phyloP scores from a whole-genome alignment of 352 stramenopile species.

The Globisporangium lucens region DNA sequence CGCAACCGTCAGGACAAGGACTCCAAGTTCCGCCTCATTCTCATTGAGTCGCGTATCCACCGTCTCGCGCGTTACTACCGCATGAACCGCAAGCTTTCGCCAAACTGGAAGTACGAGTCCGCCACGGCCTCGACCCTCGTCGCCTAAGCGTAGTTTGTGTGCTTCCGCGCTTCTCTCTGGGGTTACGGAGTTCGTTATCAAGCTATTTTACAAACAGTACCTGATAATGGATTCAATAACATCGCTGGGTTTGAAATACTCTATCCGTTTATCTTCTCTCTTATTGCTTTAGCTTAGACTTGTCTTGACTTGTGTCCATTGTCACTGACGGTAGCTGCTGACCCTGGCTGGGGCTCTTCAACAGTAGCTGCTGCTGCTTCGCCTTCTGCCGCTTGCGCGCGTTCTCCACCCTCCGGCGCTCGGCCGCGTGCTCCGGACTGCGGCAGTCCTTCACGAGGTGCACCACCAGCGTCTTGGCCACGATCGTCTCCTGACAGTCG shows the following conservation, averaged over 20 bases:
- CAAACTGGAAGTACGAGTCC: conserved; percentile 99
- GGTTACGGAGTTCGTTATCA: conserved; percentile 12
- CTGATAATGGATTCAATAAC: conserved; percentile 14
- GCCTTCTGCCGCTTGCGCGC: conserved; percentile 14
- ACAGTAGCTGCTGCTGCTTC: background rate
- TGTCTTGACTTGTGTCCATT: background rate
- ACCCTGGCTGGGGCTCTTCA: background rate
- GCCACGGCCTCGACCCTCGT: conserved; percentile 98
- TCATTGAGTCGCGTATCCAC: conserved; percentile 99
- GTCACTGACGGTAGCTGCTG: background rate
- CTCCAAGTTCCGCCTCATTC: conserved; percentile 99
- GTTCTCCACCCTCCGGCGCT: conserved; percentile 34
- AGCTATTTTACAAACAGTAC: background rate
- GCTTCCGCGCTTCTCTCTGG: conserved; percentile 12
- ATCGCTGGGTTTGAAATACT: conserved; percentile 33
- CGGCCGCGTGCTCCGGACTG: conserved; percentile 23
- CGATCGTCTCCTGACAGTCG: conserved; percentile 53
- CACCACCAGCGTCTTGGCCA: conserved; percentile 30
- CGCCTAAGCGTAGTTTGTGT: conserved; percentile 86
- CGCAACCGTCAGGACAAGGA: conserved; percentile 99
- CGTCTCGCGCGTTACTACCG: conserved; percentile 98
- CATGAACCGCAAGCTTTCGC: conserved; percentile 97
- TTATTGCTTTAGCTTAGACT: background rate
- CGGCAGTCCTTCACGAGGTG: conserved; percentile 44
- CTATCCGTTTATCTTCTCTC: background rate